These are phyloP conservation scores for Nemania sp. DNA, from an alignment of 2,329 filamentous ascomycete genomes.

Conservation along the genomic window DNA sequence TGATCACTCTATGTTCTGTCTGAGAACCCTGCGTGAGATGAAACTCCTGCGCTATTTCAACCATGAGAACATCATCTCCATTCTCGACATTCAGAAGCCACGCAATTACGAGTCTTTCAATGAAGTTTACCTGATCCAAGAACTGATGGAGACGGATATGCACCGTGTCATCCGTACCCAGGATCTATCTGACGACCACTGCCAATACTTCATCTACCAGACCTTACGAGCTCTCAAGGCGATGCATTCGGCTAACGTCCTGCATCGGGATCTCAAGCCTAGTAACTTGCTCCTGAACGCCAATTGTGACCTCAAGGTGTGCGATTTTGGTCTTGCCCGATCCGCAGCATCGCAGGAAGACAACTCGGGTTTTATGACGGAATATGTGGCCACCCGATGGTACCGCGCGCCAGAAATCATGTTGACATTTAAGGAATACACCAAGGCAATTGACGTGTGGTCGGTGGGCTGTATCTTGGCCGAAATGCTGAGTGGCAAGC, in stretches of 20 bases:
- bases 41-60: constrained; percentile 99
- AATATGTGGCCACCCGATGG: constrained; percentile 99
- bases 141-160: constrained; percentile 99
- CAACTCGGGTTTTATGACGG: constrained; percentile 99
- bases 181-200: constrained; percentile 97
- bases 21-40: constrained; percentile 97
- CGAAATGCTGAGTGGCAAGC: constrained; percentile 98
- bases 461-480: constrained; percentile 97
- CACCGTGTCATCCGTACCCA: constrained; percentile 98
- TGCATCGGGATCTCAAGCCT: constrained; percentile 96
- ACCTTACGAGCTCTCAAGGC: constrained; percentile 96
- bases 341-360: constrained; percentile 97
- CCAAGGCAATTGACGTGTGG: constrained; percentile 99
- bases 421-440: constrained; percentile 99
- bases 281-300: constrained; percentile 96
- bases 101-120: constrained; percentile 94
- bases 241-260: constrained; percentile 98
- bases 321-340: constrained; percentile 94
- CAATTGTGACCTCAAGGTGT: constrained; percentile 98
- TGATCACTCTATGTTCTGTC: constrained; percentile 98
- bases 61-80: constrained; percentile 99
- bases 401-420: constrained; percentile 99
- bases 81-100: constrained; percentile 98
- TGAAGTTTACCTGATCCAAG: constrained; percentile 98
- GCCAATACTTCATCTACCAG: constrained; percentile 99